Conservation (phyloP, 805 yeast species). For the Gaillardinia entomophila region DNA sequence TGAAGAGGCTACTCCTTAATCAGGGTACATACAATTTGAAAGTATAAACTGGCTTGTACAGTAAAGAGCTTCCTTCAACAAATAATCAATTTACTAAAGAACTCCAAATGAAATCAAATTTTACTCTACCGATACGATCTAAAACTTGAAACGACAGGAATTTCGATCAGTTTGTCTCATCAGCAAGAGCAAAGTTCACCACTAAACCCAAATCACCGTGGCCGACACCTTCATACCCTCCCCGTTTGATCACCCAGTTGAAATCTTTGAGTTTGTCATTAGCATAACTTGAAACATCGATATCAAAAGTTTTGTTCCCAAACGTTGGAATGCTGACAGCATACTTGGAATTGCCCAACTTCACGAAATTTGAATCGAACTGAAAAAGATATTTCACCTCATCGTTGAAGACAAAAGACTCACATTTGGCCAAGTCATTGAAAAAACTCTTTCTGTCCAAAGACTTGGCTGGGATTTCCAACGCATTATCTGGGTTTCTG, state of each 20-base stretch:
- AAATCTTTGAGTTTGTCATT: conserved; percentile 41
- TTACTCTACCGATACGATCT: no score
- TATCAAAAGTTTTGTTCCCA: conserved; percentile 38
- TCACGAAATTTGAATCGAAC: conserved; percentile 51
- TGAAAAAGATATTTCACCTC: conserved; percentile 39
- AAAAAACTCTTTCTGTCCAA: conserved; percentile 41
- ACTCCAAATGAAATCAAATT: no score
- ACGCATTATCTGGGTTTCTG: conserved; percentile 11
- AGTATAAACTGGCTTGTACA: no score
- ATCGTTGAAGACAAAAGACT: conserved; percentile 33
- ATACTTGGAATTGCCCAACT: conserved; percentile 44
- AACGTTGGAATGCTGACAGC: conserved; percentile 47
- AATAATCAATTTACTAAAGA: no score
- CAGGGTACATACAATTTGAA: no score
- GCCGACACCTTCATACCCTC: conserved; percentile 27
- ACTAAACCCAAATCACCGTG: conserved; percentile 28
- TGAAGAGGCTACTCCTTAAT: no score
- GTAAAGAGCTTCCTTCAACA: no score
- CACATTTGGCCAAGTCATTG: conserved; percentile 30
- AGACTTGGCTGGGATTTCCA: conserved; percentile 26
- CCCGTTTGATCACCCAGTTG: conserved; percentile 39
- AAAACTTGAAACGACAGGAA: no score
- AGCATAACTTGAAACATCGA: conserved; percentile 37
- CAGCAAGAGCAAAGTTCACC: conserved; percentile 31
- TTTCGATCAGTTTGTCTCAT: no score